phyloP scores from a whole-genome alignment of 2,329 filamentous ascomycete genomes.

The Aspergillus glaucus region DNA sequence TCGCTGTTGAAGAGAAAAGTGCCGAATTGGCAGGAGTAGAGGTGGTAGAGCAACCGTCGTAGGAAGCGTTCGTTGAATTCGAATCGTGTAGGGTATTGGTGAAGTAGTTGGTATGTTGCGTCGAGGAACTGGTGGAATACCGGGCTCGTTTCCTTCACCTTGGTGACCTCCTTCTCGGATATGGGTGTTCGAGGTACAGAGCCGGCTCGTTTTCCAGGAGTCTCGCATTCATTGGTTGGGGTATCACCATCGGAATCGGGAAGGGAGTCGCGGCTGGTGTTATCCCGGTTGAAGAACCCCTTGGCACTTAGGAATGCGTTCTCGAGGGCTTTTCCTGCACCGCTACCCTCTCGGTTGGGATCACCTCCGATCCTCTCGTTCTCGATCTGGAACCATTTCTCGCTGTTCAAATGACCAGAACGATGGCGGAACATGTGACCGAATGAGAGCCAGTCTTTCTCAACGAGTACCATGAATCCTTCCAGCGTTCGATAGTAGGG shows the following conservation, averaged over 20 bases:
- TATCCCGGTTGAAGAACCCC: conserved; percentile 80
- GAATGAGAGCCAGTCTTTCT: conserved; percentile 97
- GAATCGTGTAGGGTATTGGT: conserved; percentile 81
- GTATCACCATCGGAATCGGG: conserved; percentile 56
- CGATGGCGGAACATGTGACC: conserved; percentile 95
- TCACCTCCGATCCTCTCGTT: conserved; percentile 66
- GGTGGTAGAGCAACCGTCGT: conserved; percentile 79
- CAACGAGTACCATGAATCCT: conserved; percentile 87
- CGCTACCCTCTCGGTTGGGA: conserved; percentile 33
- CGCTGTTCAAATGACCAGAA: conserved; percentile 78
- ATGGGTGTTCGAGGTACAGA: conserved; percentile 26
- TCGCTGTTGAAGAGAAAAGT: conserved; percentile 96
- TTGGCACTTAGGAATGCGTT: conserved; percentile 78
- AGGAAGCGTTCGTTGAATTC: conserved; percentile 96
- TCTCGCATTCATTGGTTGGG: conserved; percentile 45
- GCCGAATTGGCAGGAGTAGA: conserved; percentile 93
- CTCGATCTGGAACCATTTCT: conserved; percentile 89
- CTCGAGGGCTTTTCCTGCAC: conserved; percentile 66
- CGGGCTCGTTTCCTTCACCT: conserved; percentile 82
- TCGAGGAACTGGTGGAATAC: conserved; percentile 98
- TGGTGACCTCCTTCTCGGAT: conserved; percentile 61
- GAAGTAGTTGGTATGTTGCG: conserved; percentile 80
- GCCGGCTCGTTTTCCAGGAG: conserved; percentile 30
- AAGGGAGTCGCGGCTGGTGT: conserved; percentile 58
- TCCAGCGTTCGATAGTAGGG: conserved; percentile 92